These are phyloP conservation scores for Leishmania major DNA, from an alignment of 208 protist genomes.

Conservation along the genomic window DNA sequence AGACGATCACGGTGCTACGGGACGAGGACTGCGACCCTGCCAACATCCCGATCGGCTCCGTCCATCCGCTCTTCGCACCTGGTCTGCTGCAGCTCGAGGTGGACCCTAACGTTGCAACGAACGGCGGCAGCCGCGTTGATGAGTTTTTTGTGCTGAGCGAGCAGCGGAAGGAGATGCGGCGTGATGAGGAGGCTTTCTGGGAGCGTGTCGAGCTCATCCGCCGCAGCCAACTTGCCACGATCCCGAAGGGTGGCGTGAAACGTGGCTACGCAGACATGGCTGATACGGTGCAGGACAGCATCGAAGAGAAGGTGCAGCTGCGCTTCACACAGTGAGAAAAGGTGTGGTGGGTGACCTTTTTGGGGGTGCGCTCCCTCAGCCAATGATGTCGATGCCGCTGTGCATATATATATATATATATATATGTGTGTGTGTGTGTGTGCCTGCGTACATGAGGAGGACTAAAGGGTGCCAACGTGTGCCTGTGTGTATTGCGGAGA, in stretches of 20 bases:
- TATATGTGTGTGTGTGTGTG: neutral
- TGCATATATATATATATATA: neutral
- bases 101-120: slow-evolving; percentile 7
- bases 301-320: slow-evolving; percentile 84
- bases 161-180: slow-evolving; percentile 75
- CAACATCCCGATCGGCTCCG: slow-evolving; percentile 70
- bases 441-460: neutral
- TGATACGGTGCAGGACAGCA: slow-evolving; percentile 45
- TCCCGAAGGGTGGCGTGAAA: slow-evolving; percentile 58
- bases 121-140: slow-evolving; percentile 36
- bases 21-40: slow-evolving; percentile 49
- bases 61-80: slow-evolving; percentile 70
- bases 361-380: neutral
- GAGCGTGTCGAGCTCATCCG: slow-evolving; percentile 88
- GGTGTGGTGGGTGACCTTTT: neutral
- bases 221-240: slow-evolving; percentile 67
- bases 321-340: slow-evolving; percentile 64
- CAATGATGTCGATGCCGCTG: neutral
- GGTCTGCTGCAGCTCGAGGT: slow-evolving; percentile 74
- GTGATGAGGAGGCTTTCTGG: slow-evolving; percentile 86
- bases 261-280: slow-evolving; percentile 67
- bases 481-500: neutral
- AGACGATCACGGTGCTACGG: slow-evolving; percentile 36
- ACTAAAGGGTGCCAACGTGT: neutral
- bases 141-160: slow-evolving; percentile 44